Evolutionary conservation across 257 asterid species (phyloP).

Genomic region (Salvia rosmarinus): DNA sequence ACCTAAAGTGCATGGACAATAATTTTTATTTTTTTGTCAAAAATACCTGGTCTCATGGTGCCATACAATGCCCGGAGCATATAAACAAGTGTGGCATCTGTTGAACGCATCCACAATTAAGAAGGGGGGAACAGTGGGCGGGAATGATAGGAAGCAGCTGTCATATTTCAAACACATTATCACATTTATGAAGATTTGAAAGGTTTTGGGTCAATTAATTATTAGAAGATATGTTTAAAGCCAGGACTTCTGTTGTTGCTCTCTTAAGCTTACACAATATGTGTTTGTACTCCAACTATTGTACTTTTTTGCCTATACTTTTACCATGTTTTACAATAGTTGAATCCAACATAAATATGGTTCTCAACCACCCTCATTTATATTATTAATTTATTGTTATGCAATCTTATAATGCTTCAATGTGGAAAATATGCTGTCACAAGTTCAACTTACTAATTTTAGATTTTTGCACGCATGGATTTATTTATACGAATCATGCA

Average conservation of each 20-base stretch:
- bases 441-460: too few species aligned
- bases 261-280: neutral
- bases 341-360: neutral
- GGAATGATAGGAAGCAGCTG: neutral
- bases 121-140: neutral
- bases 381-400: neutral
- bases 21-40: neutral
- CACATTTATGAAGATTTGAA: neutral
- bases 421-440: too few species aligned
- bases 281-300: neutral
- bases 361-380: slow-evolving; percentile 8
- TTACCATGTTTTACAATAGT: neutral
- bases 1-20: neutral
- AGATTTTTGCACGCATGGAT: neutral
- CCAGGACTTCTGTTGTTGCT: neutral
- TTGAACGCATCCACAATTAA: neutral
- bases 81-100: neutral
- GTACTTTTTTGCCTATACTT: neutral
- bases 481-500: neutral
- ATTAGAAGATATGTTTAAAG: neutral
- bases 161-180: neutral
- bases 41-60: neutral
- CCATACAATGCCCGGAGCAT: neutral
- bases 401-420: neutral
- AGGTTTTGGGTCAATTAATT: too few species aligned